phyloP scores from a whole-genome alignment of 106 monocot genomes.

The Dendrobium huoshanense region DNA sequence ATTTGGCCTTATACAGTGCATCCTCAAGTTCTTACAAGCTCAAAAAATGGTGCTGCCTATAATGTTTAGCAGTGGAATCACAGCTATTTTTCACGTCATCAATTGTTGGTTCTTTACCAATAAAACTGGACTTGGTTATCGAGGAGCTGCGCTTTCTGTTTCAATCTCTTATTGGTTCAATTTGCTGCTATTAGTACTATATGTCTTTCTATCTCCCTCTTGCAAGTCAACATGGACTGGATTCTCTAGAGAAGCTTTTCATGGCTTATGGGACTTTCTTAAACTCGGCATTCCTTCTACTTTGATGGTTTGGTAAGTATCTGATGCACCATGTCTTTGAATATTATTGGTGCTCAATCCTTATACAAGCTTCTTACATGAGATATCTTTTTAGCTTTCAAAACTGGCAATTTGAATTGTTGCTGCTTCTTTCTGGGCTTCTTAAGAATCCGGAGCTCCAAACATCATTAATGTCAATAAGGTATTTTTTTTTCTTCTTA shows the following conservation, averaged over 20 bases:
- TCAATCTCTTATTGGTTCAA: constrained; percentile 22
- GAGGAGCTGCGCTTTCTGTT: too few species aligned
- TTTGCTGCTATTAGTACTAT: constrained; percentile 21
- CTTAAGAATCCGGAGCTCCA: constrained; percentile 28
- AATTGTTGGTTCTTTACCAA: too few species aligned
- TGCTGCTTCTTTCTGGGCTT: constrained; percentile 29
- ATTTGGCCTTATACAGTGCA: constrained; percentile 32
- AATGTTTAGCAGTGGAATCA: too few species aligned
- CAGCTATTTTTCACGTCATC: too few species aligned
- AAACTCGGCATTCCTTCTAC: constrained; percentile 45
- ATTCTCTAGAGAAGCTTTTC: constrained; percentile 38
- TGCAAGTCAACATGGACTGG: constrained; percentile 46
- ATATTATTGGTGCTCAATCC: not conserved
- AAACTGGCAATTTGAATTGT: constrained; percentile 25
- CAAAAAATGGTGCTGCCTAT: too few species aligned
- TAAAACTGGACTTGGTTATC: too few species aligned
- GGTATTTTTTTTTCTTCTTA: not conserved
- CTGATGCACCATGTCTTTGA: not conserved
- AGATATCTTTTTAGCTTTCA: constrained; percentile 14
- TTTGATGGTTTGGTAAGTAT: constrained; percentile 42
- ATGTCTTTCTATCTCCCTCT: constrained; percentile 21
- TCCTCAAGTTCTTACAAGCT: too few species aligned
- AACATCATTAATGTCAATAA: constrained; percentile 30
- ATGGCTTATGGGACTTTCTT: constrained; percentile 24
- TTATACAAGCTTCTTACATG: too few species aligned